Percentiles rank a stretch among this genome's conserved stretches.
phyloP scores from a whole-genome alignment of 257 asterid species.

The Solanum pinnatisectum region DNA sequence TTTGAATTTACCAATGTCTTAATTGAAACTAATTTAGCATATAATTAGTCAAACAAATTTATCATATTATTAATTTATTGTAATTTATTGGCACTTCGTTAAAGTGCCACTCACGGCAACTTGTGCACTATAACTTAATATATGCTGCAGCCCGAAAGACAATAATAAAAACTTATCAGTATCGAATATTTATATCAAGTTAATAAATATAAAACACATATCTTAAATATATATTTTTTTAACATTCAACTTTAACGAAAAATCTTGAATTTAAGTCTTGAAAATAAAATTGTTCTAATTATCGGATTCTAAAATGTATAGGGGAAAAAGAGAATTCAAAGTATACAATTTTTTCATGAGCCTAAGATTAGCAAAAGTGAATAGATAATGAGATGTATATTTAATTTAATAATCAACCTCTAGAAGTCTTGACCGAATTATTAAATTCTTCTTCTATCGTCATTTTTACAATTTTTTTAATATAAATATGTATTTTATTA shows the following conservation, averaged over 20 bases:
- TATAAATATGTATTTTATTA: neutral
- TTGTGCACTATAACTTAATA: neutral
- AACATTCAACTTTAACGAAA: neutral
- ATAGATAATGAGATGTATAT: neutral
- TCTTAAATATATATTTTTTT: too few relatives aligned
- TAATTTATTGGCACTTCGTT: neutral
- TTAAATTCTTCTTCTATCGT: neutral
- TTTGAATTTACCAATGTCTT: neutral
- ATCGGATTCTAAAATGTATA: too few relatives aligned
- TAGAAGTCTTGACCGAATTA: neutral
- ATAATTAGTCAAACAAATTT: neutral
- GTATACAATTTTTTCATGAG: too few relatives aligned
- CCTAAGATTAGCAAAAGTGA: too few relatives aligned
- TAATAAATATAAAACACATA: too few relatives aligned
- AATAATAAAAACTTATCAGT: too few relatives aligned
- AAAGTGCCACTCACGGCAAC: neutral
- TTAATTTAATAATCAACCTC: neutral
- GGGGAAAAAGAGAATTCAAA: too few relatives aligned
- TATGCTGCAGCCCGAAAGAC: neutral
- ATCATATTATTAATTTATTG: neutral
- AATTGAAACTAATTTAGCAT: neutral
- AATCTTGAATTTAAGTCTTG: rapidly evolving
- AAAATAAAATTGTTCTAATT: too few relatives aligned
- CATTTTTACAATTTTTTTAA: neutral
- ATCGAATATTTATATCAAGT: too few relatives aligned